Base-by-base conservation (phyloP, 108 stramenopile species). In the Fragilariopsis cylindrus region DNA sequence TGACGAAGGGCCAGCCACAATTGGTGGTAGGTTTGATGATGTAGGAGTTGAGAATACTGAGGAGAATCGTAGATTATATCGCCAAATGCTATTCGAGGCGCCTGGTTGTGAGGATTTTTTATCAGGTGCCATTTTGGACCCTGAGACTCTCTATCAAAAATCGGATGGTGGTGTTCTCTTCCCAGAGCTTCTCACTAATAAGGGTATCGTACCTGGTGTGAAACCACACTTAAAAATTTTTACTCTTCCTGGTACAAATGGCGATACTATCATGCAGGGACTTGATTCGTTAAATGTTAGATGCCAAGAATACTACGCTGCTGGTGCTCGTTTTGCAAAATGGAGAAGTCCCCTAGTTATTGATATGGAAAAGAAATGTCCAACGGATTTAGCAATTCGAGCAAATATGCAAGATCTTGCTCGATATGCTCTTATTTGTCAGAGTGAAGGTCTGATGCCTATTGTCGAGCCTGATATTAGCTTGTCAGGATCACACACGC, bases 381-480 rank as follows among this genome's bases (percentile, higher is more conserved):
- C 95, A 18, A 81, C 93, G 19, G 81, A 85, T 66, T 81, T 96
- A 39, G 88, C 94, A 62, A 96, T 97, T 81, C 65, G 85, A 65
- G 82, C 92, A 18, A 86, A 84, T 64, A 84, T 87, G 84, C 79
- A 86, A 18, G 88, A 86, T 66, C 90, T 97, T 39, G 96, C 96
- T 7, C 73, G 97, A 18, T 97, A 97, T 80, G 97, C 97, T 13
- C 76, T 92, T 40, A 95, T 95, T 71, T 96, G 93, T 71, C 97
- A 97, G 78, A 81, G 77, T 53, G 91, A 91, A 64, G 97, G 97
- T 7, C 78, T 97, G 5, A 90, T 97, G 69, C 97, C 97, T 48
- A 97, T 97, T 71, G 97, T 97, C n/a, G 97, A 97, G 81, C 97
- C 97, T 11, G 97, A 97, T 81, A 79, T 97, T 48, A 77, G 60